Percentiles rank a stretch among this genome's conserved stretches.
These are phyloP conservation scores for Arthrobotrys megalospora DNA, from an alignment of 2,329 filamentous ascomycete genomes.

Conservation along the genomic window DNA sequence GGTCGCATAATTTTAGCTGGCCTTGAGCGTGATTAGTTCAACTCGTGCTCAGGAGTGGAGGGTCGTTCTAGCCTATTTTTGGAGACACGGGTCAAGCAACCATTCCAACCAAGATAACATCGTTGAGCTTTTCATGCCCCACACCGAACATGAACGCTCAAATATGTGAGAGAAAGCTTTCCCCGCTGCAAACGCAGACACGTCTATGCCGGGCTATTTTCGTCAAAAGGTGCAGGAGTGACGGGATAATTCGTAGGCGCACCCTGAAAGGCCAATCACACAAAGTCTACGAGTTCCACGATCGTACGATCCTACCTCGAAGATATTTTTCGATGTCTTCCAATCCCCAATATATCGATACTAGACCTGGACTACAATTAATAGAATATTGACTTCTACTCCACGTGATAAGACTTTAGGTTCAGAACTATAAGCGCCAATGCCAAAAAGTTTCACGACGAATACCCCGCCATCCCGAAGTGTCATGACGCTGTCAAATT, in stretches of 20 bases:
- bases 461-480: not conserved
- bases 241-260: slow-evolving; percentile 9
- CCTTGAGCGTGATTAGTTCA: slow-evolving; percentile 17
- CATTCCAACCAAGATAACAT: slow-evolving; percentile 48
- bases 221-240: slow-evolving; percentile 41
- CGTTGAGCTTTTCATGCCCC: slow-evolving; percentile 3
- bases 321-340: not conserved
- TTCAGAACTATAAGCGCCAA: not conserved
- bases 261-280: slow-evolving; percentile 9
- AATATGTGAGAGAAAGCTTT: not conserved
- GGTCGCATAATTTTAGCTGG: slow-evolving; percentile 48
- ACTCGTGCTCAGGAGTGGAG: not conserved
- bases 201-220: slow-evolving; percentile 35
- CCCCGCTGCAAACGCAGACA: slow-evolving; percentile 15
- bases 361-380: slow-evolving; percentile 1
- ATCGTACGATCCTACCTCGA: no score
- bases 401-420: not conserved
- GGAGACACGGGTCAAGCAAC: slow-evolving; percentile 38
- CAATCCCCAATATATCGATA: not conserved
- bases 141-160: not conserved
- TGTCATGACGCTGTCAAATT: slow-evolving; percentile 5
- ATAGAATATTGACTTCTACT: not conserved
- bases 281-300: not conserved
- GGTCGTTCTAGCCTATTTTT: slow-evolving; percentile 51
- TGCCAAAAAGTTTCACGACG: not conserved